A percentile compares a stretch with the other conserved stretches of the same genome.
Conservation (phyloP, 176 grass and related monocot genomes). For the Musa itinerans region DNA sequence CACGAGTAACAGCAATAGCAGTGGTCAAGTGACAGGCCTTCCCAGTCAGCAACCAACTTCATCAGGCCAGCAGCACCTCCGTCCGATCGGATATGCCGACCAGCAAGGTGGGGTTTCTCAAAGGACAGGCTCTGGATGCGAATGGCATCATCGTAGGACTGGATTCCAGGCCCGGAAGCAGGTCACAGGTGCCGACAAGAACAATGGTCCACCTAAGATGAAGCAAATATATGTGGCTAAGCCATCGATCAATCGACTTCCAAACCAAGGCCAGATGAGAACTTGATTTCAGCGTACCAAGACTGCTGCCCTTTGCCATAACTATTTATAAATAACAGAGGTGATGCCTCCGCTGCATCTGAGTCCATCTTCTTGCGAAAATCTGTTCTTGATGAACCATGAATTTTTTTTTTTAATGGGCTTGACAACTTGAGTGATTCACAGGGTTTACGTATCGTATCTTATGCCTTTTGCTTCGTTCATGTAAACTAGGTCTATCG, state of each 20-base stretch:
- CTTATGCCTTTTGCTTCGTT: no score
- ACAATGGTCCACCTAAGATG: conserved; percentile 55
- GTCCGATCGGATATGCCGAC: conserved; percentile 41
- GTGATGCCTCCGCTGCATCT: background rate
- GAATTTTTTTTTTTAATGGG: background rate
- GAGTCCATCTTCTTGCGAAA: background rate
- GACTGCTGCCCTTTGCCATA: background rate
- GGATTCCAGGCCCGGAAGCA: conserved; percentile 52
- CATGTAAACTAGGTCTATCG: no score
- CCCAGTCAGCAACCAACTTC: conserved; percentile 23
- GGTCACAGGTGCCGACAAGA: conserved; percentile 50
- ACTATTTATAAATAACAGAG: conserved; percentile 2
- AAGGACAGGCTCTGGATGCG: conserved; percentile 37
- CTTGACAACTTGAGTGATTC: background rate
- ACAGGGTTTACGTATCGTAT: background rate
- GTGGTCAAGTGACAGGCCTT: conserved; percentile 28
- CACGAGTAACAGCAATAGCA: conserved; percentile 26
- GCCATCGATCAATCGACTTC: background rate
- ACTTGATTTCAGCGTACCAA: background rate
- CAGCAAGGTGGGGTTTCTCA: conserved; percentile 24
- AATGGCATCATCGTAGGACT: conserved; percentile 52
- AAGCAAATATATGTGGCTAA: conserved; percentile 96
- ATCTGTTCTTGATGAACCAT: conserved; percentile 7
- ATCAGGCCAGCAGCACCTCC: conserved; percentile 34
- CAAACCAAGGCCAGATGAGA: background rate